Base-by-base conservation (phyloP, 176 grass and related monocot genomes). In the Puya raimondii region DNA sequence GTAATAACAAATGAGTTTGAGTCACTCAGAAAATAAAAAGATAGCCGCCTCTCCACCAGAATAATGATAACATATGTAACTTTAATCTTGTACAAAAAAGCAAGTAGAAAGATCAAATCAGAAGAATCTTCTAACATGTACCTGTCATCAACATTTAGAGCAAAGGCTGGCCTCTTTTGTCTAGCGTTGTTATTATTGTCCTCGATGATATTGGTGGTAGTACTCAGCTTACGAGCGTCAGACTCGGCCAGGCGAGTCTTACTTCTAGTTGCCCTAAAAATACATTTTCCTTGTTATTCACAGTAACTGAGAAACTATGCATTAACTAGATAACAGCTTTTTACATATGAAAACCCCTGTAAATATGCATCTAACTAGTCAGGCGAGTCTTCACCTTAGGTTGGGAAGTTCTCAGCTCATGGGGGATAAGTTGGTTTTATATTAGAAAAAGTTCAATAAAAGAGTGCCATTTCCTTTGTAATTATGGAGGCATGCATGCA, bases 181-280 rank as follows among this genome's bases (percentile, higher is more conserved):
- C 81, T 89, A 11, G 63, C 23, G 63, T 74, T 87, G 70, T 80
- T 75, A 12, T 25, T 48, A 80, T 54, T 75, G 71, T 63, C 63
- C 79, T 81, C 75, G 66, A 76, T 56, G 47, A 21, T 63, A 75
- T 61, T 72, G 42, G 64, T 66, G 49, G 26, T 67, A 70, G 47
- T 48, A 78, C 50, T 88, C 12, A 76, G 70, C 42, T 63, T 74
- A 72, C 70, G 82, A 23, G 73, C 33, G 25, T 80, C 72, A 18
- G 73, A 58, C 23, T 80, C 72, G 25, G 73, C 72, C 42, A 52
- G 51, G 20, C 64, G 74, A 2, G 78, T 85, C 54, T 76, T 89
- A 61, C 74, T 87, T 85, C 83, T 97, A 71, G 88, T 82, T 77
- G 47, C 77, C 86, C 93, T 97, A 70, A 80, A 6, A 86, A 15